Conservation (phyloP, 257 asterid genomes). For the Cinchona pubescens region DNA sequence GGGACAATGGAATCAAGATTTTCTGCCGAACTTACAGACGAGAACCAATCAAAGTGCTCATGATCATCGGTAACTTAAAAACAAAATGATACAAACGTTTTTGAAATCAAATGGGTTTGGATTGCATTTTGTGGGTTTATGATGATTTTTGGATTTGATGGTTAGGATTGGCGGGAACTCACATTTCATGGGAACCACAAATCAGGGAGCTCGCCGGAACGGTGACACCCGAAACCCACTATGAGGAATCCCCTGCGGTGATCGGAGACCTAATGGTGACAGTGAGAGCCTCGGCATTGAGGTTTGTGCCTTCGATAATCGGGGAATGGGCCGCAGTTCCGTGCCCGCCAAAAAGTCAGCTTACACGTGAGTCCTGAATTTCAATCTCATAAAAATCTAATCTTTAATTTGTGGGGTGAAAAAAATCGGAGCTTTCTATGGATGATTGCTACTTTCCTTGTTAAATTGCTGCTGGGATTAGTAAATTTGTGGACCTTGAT, state of each 20-base stretch:
- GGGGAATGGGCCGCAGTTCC: slow-evolving; percentile 96
- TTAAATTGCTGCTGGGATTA: not conserved
- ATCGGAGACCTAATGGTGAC: slow-evolving; percentile 31
- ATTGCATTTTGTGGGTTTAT: slow-evolving; percentile 11
- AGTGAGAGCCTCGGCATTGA: slow-evolving; percentile 42
- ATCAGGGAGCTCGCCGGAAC: slow-evolving; percentile 72
- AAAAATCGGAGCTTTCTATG: not conserved
- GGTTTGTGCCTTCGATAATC: slow-evolving; percentile 93
- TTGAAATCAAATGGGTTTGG: slow-evolving; percentile 1
- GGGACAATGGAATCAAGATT: slow-evolving; percentile 48
- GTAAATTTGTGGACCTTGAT: not conserved
- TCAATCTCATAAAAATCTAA: not conserved
- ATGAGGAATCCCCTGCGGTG: slow-evolving; percentile 45
- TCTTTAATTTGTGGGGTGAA: not conserved
- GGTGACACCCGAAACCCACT: slow-evolving; percentile 56
- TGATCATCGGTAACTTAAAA: slow-evolving; percentile 83
- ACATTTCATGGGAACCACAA: slow-evolving; percentile 83
- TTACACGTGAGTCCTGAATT: slow-evolving; percentile 60
- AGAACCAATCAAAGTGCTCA: slow-evolving; percentile 77
- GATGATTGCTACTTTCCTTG: not conserved
- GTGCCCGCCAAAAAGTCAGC: slow-evolving; percentile 75
- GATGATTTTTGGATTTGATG: slow-evolving; percentile 24
- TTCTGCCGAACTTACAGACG: slow-evolving; percentile 78
- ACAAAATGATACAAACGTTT: not conserved
- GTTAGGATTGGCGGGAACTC: slow-evolving; percentile 97